Evolutionary conservation across 2,329 filamentous ascomycete genomes (phyloP).

Genomic region (Trichoderma sp.): DNA sequence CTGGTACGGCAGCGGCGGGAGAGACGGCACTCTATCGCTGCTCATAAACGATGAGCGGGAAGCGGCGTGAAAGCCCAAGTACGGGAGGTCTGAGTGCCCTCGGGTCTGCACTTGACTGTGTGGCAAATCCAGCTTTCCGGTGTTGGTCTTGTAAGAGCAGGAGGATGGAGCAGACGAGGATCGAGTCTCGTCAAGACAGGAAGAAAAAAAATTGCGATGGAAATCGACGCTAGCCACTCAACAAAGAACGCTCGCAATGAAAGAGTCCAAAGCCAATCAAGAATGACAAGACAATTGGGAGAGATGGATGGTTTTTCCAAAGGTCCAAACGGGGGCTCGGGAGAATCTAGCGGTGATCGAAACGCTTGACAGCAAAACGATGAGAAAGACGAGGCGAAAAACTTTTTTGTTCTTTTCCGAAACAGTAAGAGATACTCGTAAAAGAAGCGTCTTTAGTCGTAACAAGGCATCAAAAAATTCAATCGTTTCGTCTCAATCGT

Average conservation of each 20-base stretch:
- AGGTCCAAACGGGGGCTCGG: background rate
- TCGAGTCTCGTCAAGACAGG: background rate
- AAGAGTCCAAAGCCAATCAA: constrained; percentile 2
- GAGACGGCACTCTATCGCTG: constrained; percentile 69
- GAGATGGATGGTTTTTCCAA: background rate
- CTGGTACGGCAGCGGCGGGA: constrained; percentile 70
- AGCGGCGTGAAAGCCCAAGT: constrained; percentile 62
- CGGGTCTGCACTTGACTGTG: constrained; percentile 44
- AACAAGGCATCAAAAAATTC: constrained; percentile 33
- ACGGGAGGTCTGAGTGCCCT: constrained; percentile 42
- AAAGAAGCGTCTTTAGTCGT: constrained; percentile 32
- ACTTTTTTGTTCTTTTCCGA: constrained; percentile 19
- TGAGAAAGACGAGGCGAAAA: constrained; percentile 17
- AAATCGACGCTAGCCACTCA: constrained; percentile 15
- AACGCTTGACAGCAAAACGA: constrained; percentile 14
- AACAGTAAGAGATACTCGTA: constrained; percentile 25
- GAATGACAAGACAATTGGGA: constrained; percentile 11
- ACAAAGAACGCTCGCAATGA: constrained; percentile 18
- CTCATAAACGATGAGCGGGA: constrained; percentile 66
- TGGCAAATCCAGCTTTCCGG: constrained; percentile 93
- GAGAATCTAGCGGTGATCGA: constrained; percentile 9
- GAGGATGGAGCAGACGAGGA: constrained; percentile 2
- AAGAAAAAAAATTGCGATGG: background rate
- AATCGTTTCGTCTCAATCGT: constrained; percentile 28
- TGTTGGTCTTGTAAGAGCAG: constrained; percentile 43